Conservation (phyloP, 257 asterid genomes). For the Jacaranda mimosifolia region DNA sequence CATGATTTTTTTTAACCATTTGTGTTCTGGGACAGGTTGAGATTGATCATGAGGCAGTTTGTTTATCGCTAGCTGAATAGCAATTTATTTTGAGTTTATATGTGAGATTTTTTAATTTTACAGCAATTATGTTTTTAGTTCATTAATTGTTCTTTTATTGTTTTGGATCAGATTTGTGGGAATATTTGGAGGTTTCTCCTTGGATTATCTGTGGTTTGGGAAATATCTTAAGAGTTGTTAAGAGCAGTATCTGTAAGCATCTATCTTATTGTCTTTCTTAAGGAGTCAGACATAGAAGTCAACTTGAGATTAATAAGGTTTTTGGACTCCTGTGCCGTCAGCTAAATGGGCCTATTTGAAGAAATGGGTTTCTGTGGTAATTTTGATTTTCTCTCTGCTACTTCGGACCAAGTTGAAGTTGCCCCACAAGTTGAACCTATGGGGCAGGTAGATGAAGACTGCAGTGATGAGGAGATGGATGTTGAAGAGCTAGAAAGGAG, state of each 20-base stretch:
- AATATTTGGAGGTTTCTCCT: not conserved
- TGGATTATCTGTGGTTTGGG: constrained; percentile 9
- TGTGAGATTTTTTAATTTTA: not conserved
- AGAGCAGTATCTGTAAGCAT: not conserved
- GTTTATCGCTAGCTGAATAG: not conserved
- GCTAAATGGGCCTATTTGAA: constrained; percentile 49
- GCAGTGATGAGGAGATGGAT: constrained; percentile 58
- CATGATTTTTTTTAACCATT: not conserved
- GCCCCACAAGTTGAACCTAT: constrained; percentile 33
- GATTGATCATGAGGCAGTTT: not conserved
- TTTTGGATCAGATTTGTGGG: constrained; percentile 30
- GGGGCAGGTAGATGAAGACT: constrained; percentile 45
- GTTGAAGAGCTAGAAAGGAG: constrained; percentile 54
- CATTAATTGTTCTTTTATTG: constrained; percentile 15
- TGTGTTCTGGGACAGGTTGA: constrained; percentile 15
- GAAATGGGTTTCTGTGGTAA: constrained; percentile 49
- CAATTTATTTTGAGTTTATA: not conserved
- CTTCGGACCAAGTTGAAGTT: constrained; percentile 35
- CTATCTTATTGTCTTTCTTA: not conserved
- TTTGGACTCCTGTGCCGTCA: not conserved
- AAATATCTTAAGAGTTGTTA: not conserved
- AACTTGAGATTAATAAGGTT: constrained; percentile 12
- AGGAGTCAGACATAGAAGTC: constrained; percentile 3
- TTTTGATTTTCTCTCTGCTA: constrained; percentile 38
- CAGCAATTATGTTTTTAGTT: not conserved